Base-by-base conservation (phyloP, 805 yeast species). In the Ogataea glucozyma region DNA sequence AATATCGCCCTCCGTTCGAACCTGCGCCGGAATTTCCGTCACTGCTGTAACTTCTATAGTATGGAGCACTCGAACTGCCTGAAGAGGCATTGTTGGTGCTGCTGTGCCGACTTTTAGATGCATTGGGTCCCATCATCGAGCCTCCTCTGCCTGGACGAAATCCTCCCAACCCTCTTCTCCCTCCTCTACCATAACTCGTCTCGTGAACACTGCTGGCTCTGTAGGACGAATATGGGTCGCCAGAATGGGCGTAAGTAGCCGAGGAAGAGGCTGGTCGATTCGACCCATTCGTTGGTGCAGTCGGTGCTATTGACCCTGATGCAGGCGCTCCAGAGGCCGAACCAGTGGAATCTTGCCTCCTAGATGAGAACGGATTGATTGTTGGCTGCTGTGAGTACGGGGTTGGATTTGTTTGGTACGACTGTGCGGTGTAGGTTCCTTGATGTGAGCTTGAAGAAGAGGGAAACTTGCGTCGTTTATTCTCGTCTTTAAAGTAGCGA, bases 361-460 rank as follows among this genome's bases (percentile, higher is more conserved):
- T 45, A n/a, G 65, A 57, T 3, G 66, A 58, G 30, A 62, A 61
- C 2, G 66, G 66, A 38, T 61, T 62, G 19, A 50, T 37, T 2
- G 54, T 41, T 4, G 53, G 35, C 22, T 51, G 57, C 34, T 53
- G 60, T 7, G 53, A 23, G 39, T 51, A 52, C 8, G 60, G 41
- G 19, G 54, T 37, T 5, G 51, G 38, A 26, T 41, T 46, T 3
- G 46, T 12, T 27, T 41, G 54, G 23, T 47, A 44, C 20, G 38
- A 47, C 11, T 38, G 48, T 12, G 31, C 26, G 22, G 21, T 40
- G 31, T 47, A 38, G 20, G 31, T 26, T 27, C 32, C 47, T 43
- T 29, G 54, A 43, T 49, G 52, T 9, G 46, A 31, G 6, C 26
- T 24, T n/a, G 38, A 34, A 13, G 51, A 42, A n/a, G 53, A 42